phyloP scores from a whole-genome alignment of 225 moss, liverwort and hornwort genomes.

The Sphagnum contortum region DNA sequence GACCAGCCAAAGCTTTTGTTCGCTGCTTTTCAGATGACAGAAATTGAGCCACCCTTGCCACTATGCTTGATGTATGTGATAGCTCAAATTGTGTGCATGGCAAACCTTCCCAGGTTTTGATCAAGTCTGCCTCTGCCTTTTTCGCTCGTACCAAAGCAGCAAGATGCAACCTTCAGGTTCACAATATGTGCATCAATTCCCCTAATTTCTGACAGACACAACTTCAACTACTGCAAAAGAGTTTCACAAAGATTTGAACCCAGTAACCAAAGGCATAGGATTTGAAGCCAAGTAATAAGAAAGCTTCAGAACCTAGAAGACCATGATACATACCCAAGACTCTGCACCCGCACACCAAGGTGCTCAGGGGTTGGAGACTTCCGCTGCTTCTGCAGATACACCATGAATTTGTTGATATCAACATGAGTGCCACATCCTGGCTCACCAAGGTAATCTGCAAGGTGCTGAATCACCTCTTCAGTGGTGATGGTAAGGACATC shows the following conservation, averaged over 20 bases:
- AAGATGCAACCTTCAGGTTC: constrained; percentile 47
- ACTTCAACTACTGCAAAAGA: neutral
- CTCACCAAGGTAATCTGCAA: constrained; percentile 50
- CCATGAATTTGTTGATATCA: constrained; percentile 63
- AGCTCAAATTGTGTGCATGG: constrained; percentile 43
- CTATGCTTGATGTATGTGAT: constrained; percentile 40
- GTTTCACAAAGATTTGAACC: no score
- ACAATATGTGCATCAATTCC: neutral
- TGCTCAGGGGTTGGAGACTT: constrained; percentile 61
- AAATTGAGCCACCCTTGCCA: constrained; percentile 57
- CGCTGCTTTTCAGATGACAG: constrained; percentile 44
- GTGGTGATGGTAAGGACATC: constrained; percentile 60
- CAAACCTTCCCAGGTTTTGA: constrained; percentile 58
- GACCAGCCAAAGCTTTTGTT: constrained; percentile 11
- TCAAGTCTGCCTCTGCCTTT: constrained; percentile 58
- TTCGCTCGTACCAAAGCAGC: constrained; percentile 57
- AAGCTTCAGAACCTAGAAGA: no score
- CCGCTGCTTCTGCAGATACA: constrained; percentile 37
- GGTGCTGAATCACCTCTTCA: constrained; percentile 63
- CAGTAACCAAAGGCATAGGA: no score
- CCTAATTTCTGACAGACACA: neutral
- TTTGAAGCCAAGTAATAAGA: no score
- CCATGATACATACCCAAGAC: constrained; percentile 42
- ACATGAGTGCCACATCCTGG: constrained; percentile 30
- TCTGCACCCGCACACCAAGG: constrained; percentile 76